A percentile compares a stretch with the other conserved stretches of the same genome.
These are phyloP conservation scores for Cicer arietinum DNA, from an alignment of 306 rosid species.

Conservation along the genomic window DNA sequence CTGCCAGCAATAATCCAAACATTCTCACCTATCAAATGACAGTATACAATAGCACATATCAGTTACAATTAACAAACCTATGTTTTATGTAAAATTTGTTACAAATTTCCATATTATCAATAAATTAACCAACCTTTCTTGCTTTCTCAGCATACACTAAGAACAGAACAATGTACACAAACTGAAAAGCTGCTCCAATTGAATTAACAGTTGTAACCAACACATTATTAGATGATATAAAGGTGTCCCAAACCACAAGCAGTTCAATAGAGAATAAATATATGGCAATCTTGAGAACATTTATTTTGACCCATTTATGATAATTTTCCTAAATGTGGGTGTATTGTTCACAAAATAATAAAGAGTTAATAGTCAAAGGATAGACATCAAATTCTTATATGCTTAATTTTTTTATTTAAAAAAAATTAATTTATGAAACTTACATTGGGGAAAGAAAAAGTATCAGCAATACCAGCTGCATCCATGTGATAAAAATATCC, in stretches of 20 bases:
- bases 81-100: constrained; percentile 11
- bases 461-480: too few species aligned
- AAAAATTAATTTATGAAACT: too few species aligned
- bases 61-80: constrained; percentile 28
- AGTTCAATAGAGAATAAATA: constrained; percentile 77
- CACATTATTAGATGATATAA: constrained; percentile 64
- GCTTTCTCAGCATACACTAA: constrained; percentile 61
- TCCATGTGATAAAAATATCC: too few species aligned
- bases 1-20: constrained; percentile 65
- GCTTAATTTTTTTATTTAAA: too few species aligned
- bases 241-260: constrained; percentile 91
- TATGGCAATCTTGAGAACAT: constrained; percentile 92
- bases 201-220: constrained; percentile 42
- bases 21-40: constrained; percentile 59
- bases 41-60: background rate
- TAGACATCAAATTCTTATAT: too few species aligned
- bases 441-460: too few species aligned
- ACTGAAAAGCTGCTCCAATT: constrained; percentile 75
- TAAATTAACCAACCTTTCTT: constrained; percentile 30
- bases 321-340: too few species aligned
- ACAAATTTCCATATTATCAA: constrained; percentile 35
- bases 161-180: constrained; percentile 71
- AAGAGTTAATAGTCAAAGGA: too few species aligned
- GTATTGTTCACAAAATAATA: too few species aligned
- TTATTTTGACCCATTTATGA: constrained; percentile 55